These are phyloP conservation scores for Lithospermum erythrorhizon DNA, from an alignment of 257 asterid species.

Conservation along the genomic window DNA sequence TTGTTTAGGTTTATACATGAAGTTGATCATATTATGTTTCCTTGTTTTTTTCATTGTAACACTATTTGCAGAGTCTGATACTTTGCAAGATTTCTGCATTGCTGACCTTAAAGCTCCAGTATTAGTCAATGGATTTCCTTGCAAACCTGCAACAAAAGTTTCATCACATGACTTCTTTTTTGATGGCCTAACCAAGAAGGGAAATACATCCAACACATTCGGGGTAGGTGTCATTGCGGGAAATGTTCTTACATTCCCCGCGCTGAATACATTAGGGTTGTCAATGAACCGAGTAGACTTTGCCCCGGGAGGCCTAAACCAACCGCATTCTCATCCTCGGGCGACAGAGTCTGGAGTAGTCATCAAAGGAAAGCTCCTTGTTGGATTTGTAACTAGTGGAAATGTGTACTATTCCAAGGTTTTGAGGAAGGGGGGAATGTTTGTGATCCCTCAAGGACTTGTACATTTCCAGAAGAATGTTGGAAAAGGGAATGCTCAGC, in stretches of 20 bases:
- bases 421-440: constrained; percentile 38
- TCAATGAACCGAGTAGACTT: constrained; percentile 47
- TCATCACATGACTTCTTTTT: constrained; percentile 47
- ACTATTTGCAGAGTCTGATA: constrained; percentile 38
- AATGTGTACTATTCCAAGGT: constrained; percentile 25
- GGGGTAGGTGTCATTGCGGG: constrained; percentile 17
- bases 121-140: constrained; percentile 41
- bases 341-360: constrained; percentile 44
- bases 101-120: constrained; percentile 18
- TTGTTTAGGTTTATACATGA: no score
- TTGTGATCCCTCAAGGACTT: constrained; percentile 45
- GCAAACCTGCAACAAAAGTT: constrained; percentile 33
- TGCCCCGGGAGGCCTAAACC: constrained; percentile 36
- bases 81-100: constrained; percentile 49
- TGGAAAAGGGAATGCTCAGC: constrained; percentile 33
- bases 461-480: constrained; percentile 52
- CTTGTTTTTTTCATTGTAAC: neutral
- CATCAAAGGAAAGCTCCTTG: constrained; percentile 30
- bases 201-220: constrained; percentile 20
- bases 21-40: neutral
- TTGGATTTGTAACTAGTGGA: constrained; percentile 37
- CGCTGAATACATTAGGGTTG: constrained; percentile 46
- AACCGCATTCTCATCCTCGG: constrained; percentile 56
- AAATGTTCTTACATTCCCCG: constrained; percentile 40
- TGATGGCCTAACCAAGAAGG: constrained; percentile 30